Base-by-base conservation (phyloP, 73 alveolate species). In the Paraurostyla sp. region DNA sequence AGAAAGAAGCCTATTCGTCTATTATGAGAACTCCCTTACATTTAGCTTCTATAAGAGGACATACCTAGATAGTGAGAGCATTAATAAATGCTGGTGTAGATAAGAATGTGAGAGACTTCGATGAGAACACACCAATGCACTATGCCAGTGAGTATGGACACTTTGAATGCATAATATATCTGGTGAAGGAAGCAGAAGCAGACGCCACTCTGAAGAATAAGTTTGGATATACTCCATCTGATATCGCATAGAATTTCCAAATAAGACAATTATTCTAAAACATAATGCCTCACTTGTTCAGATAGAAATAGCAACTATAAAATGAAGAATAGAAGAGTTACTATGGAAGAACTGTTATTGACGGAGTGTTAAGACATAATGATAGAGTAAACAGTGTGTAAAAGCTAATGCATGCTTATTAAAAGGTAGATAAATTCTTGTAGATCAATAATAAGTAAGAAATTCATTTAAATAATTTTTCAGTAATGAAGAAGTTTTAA, bases 111-210 rank as follows among this genome's bases (percentile, higher is more conserved):
- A 73, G 91, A 63, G 99, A 97, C 87, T 93, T 83, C 71, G 99
- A 95, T 68, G 89, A 92, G 51, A 96, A 95, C 68, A 91, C 98
- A 32, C 98, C 99, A 0, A 68, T 97, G n/a, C 99, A 97, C 86
- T 88, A 89, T 68, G 98, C 98, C 6, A 86, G 97, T 40, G 90
- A 85, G 51, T 73, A 65, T 29, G 98, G 98, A 2, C 71, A 60
- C 35, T 35, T 42, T 22, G 83, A 82, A 42, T 62, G 86, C 71
- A 73, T 83, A 13, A 32, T 32, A 6, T 38, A 16, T 7, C 60
- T 83, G 7, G n/a, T 88, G 2, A 69, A 69, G 38, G 91, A 80
- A 80, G 76, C 36, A 0, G 91, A 73, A 0, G 87, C 80, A 6
- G 82, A 57, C 46, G 41, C 50, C 4, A 6, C 57, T 3, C 15